These are phyloP conservation scores for Colletotrichum lupini DNA, from an alignment of 2,329 filamentous ascomycete genomes.

Conservation along the genomic window DNA sequence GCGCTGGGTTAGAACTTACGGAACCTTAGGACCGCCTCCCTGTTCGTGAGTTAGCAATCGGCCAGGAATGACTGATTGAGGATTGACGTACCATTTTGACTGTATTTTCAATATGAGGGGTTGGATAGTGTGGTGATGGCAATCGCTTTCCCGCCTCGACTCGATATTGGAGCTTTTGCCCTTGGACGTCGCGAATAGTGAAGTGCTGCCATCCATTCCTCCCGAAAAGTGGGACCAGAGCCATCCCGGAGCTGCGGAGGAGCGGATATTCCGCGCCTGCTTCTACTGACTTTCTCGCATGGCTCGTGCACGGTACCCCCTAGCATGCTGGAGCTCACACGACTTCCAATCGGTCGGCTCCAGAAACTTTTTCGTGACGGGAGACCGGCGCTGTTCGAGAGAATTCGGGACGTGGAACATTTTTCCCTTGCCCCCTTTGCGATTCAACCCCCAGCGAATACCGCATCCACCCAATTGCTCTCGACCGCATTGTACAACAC, in stretches of 20 bases:
- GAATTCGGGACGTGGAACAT: constrained; percentile 27
- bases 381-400: constrained; percentile 28
- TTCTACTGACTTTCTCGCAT: not conserved
- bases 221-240: constrained; percentile 14
- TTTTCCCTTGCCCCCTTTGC: constrained; percentile 8
- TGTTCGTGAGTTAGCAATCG: constrained; percentile 56
- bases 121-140: constrained; percentile 33
- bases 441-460: constrained; percentile 41
- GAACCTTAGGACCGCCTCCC: constrained; percentile 80
- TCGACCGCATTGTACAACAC: constrained; percentile 30
- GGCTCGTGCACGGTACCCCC: constrained; percentile 25
- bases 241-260: constrained; percentile 22
- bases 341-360: constrained; percentile 43
- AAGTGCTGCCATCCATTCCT: constrained; percentile 18
- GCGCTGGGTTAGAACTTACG: constrained; percentile 55
- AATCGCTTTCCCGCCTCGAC: constrained; percentile 39
- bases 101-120: constrained; percentile 47
- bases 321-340: constrained; percentile 44
- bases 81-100: constrained; percentile 66
- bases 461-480: constrained; percentile 51
- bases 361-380: constrained; percentile 49
- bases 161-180: constrained; percentile 25
- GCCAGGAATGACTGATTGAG: not conserved
- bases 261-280: constrained; percentile 19
- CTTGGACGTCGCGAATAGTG: constrained; percentile 30